Evolutionary conservation across 768 basidiomycete genomes (phyloP), one percentile per base, ranked within the genome.

Genomic region (Trichaptum fuscoviolaceum): DNA sequence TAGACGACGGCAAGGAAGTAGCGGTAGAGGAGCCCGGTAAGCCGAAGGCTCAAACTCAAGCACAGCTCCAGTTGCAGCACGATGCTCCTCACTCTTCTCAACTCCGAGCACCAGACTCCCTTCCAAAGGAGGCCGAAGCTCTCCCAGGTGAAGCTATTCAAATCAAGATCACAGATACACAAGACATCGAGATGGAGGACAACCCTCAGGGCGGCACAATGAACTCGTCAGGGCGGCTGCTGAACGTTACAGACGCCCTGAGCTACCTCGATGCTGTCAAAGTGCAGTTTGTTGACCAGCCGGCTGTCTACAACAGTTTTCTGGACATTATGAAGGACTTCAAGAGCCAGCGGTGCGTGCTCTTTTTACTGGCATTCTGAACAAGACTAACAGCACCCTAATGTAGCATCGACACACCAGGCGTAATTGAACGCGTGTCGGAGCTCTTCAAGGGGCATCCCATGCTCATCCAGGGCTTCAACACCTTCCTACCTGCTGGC

Each of bases 341-440:
- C 77, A 88, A 87, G 77, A 85, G 87, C 57, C 87, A 89, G 67
- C 66, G 78, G 84, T 86, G 67, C 64, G 84, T 75, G 23, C 12
- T 57, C 42, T 15, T 7, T 25, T 8, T 35, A 36, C 27, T 36
- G 5, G 26, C 17, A 25, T 35, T 63, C 24, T 35, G 34, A 17
- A 26, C 12, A 24, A 5, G 60, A 42, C 30, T 12, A 5, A 52
- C 42, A 2, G 20, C 63, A 58, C 30, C 35, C 18, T 3, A 42
- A 17, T 30, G 30, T 74, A 96, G 96, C 42, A 98, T 99, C 75
- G 96, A 98, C 77, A 99, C 96, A 0, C 96, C 96, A 0, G 95
- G 95, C 42, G 96, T 99, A 61, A 99, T 99, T 73, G 89, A 89
- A 73, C 93, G 96, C 64, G 96, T 98, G 30, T 96, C 96, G 0